Conservation (phyloP, 2,329 filamentous ascomycete genomes). For the Phaeomoniella chlamydospora region DNA sequence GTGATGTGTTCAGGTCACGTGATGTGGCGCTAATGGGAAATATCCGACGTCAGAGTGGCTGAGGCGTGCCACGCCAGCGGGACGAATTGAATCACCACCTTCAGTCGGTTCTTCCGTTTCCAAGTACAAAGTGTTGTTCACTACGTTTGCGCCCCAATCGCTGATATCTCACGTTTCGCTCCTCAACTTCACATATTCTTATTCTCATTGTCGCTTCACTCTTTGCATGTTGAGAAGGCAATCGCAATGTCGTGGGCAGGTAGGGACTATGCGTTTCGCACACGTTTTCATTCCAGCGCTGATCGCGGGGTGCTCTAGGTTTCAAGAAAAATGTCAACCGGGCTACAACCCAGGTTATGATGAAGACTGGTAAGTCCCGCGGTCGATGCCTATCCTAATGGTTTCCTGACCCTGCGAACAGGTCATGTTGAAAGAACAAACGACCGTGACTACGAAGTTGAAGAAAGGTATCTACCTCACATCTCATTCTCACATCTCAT, state of each 20-base stretch:
- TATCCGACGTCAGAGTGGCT: neutral
- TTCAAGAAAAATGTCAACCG: constrained; percentile 97
- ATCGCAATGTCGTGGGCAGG: constrained; percentile 57
- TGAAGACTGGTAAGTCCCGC: constrained; percentile 68
- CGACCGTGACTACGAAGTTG: constrained; percentile 96
- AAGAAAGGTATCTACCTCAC: constrained; percentile 55
- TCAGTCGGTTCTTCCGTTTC: too few species aligned
- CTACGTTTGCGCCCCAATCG: too few species aligned
- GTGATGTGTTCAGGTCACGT: too few species aligned
- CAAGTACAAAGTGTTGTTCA: too few species aligned
- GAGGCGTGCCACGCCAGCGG: too few species aligned
- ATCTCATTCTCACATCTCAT: neutral
- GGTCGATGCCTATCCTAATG: too few species aligned
- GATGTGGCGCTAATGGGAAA: neutral
- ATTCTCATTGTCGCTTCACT: neutral
- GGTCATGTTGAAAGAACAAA: constrained; percentile 97
- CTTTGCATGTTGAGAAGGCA: neutral
- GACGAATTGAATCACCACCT: too few species aligned
- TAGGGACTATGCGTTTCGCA: too few species aligned
- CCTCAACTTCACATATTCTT: too few species aligned
- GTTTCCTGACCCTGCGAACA: constrained; percentile 14
- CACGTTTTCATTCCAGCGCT: neutral
- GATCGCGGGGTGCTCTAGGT: constrained; percentile 29
- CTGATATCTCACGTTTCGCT: too few species aligned
- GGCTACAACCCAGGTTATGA: constrained; percentile 99